Percentiles rank a stretch among this genome's conserved stretches.
These are phyloP conservation scores for Chlamydomonas sp. DNA, from an alignment of 139 green algal genomes.

Conservation along the genomic window DNA sequence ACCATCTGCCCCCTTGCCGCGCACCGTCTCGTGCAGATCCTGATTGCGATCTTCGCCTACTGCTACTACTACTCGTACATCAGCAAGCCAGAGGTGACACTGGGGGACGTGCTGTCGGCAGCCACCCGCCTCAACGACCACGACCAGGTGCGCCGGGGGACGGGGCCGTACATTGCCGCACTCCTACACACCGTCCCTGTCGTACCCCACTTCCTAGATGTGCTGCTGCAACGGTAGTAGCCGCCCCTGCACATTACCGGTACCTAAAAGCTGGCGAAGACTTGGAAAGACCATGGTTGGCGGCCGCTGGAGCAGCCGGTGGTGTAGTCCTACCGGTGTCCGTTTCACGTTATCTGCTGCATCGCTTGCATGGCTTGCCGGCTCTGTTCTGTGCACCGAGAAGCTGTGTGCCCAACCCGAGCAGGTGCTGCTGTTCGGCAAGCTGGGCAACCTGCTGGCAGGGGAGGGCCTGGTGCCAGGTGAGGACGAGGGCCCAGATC, in stretches of 20 bases:
- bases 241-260: too few species aligned
- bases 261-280: too few species aligned
- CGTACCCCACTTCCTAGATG: not conserved
- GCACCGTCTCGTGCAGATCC: conserved; percentile 67
- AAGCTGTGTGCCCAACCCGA: conserved; percentile 27
- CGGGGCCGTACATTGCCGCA: not conserved
- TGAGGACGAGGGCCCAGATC: not conserved
- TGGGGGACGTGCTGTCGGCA: conserved; percentile 68
- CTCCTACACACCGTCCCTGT: not conserved
- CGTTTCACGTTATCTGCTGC: too few species aligned
- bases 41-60: conserved; percentile 97
- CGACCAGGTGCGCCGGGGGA: not conserved
- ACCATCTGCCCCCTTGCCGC: not conserved
- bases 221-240: too few species aligned
- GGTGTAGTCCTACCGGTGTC: too few species aligned
- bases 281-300: too few species aligned
- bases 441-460: conserved; percentile 74
- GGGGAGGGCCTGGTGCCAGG: conserved; percentile 63
- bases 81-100: conserved; percentile 34
- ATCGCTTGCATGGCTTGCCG: too few species aligned
- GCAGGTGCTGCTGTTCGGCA: conserved; percentile 62
- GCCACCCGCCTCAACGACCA: conserved; percentile 41
- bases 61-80: conserved; percentile 95
- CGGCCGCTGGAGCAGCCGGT: too few species aligned
- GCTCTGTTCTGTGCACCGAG: too few species aligned